Evolutionary conservation across 345 rosid species (phyloP), one percentile per base, ranked within the genome.

Genomic region (Turritis glabra): DNA sequence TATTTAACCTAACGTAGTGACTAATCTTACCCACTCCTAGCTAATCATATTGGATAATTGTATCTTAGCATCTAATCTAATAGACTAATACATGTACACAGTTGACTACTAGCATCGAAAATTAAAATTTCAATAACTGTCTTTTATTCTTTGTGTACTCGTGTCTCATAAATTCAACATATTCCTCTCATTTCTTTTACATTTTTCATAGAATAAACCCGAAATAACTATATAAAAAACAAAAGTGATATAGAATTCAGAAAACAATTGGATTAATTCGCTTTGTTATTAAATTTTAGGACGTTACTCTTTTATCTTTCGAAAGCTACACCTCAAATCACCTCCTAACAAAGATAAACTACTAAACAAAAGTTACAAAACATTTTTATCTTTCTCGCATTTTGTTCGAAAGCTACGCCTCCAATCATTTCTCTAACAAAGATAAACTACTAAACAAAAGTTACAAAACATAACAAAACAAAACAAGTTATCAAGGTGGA

Each of bases 281-380:
- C 23, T 11, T 18, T 13, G 29, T 41, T 14, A 52, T 51, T 43
- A 12, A 43, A 40, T 6, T 40, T 43, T 19, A 2, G n/a, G 65
- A 73, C 50, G 65, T 55, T 64, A 65, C 26, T 22, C 9, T 40
- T 17, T 29, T 4, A n/a, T 62, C 15, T 29, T 64, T 73, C 77
- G 37, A 25, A 18, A 17, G 38, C 48, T 41, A 44, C 43, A 27
- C 9, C 58, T 50, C 58, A 48, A 48, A 21, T 21, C 14, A 73
- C 54, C 71, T 53, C 38, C 58, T 64, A 64, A 63, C 35, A n/a
- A n/a, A n/a, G n/a, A n/a, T n/a, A n/a, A n/a, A n/a, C n/a, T n/a
- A n/a, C n/a, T n/a, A n/a, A n/a, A n/a, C n/a, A 50, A 23, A 71
- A 25, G n/a, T 1, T 43, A 1, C 21, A 17, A 71, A 26, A 51